These are phyloP conservation scores for Scleroderma bovista DNA, from an alignment of 768 basidiomycete species.

Conservation along the genomic window DNA sequence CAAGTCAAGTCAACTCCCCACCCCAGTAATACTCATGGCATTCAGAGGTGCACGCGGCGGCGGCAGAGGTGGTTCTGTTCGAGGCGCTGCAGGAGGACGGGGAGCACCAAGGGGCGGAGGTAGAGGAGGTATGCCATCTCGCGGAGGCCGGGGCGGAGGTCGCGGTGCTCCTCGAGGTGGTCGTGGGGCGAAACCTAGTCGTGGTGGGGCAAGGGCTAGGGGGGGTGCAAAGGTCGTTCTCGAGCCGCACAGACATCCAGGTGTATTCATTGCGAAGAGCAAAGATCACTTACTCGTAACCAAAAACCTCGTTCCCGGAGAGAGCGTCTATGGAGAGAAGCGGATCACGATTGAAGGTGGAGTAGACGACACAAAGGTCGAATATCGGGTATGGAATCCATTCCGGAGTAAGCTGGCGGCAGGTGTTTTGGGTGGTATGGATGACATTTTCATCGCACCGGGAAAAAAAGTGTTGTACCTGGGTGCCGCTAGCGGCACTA, in stretches of 20 bases:
- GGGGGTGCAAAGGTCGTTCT: constrained; percentile 88
- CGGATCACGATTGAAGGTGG: constrained; percentile 80
- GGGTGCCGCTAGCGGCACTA: constrained; percentile 96
- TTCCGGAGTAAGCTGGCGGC: constrained; percentile 97
- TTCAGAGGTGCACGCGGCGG: constrained; percentile 28
- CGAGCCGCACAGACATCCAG: constrained; percentile 92
- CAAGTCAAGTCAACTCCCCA: neutral
- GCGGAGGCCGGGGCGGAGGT: constrained; percentile 37
- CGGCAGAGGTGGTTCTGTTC: constrained; percentile 20
- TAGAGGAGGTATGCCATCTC: constrained; percentile 31
- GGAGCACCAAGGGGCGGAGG: constrained; percentile 38
- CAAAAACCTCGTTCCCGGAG: constrained; percentile 95
- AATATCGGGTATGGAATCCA: constrained; percentile 99
- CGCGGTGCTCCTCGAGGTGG: constrained; percentile 37
- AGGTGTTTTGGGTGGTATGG: constrained; percentile 92
- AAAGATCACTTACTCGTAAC: constrained; percentile 98
- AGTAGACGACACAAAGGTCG: constrained; percentile 78
- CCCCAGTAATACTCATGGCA: constrained; percentile 6
- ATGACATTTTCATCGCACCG: constrained; percentile 86
- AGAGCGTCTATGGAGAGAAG: constrained; percentile 98
- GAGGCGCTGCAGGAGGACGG: constrained; percentile 32
- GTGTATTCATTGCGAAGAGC: constrained; percentile 95
- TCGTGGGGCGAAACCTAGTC: constrained; percentile 45
- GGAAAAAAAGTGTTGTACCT: constrained; percentile 96
- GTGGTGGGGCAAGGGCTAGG: constrained; percentile 57